These are phyloP conservation scores for Sordariomycetes sp. DNA, from an alignment of 2,329 filamentous ascomycete genomes.

Conservation along the genomic window DNA sequence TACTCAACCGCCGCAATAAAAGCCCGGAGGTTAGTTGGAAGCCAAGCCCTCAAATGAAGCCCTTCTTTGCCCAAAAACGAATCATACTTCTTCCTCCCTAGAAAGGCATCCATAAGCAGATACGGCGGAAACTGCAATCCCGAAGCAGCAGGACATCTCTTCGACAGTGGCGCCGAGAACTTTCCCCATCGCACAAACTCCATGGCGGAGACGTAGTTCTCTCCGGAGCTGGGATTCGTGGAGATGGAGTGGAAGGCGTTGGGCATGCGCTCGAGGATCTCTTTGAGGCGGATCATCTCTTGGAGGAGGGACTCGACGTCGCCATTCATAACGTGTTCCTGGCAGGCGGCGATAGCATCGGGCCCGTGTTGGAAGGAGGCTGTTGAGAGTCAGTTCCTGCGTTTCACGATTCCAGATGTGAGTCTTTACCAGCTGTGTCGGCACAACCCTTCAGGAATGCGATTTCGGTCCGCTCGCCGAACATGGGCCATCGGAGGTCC, in stretches of 20 bases:
- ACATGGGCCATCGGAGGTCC: slow-evolving; percentile 39
- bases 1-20: slow-evolving; percentile 42
- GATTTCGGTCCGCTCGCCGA: slow-evolving; percentile 35
- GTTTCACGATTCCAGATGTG: background rate
- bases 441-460: slow-evolving; percentile 36
- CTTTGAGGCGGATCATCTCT: slow-evolving; percentile 36
- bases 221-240: slow-evolving; percentile 34
- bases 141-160: slow-evolving; percentile 33
- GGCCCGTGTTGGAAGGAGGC: slow-evolving; percentile 36
- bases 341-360: slow-evolving; percentile 36
- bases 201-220: slow-evolving; percentile 33
- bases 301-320: slow-evolving; percentile 34
- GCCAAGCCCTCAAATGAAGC: slow-evolving; percentile 36
- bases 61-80: slow-evolving; percentile 39
- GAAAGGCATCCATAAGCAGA: slow-evolving; percentile 40
- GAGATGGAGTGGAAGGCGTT: slow-evolving; percentile 41
- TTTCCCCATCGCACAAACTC: slow-evolving; percentile 37
- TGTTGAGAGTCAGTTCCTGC: slow-evolving; percentile 3
- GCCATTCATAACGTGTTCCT: slow-evolving; percentile 38
- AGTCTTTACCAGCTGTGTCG: slow-evolving; percentile 24
- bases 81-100: slow-evolving; percentile 34
- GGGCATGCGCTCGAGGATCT: slow-evolving; percentile 37
- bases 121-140: slow-evolving; percentile 38
- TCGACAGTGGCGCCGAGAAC: slow-evolving; percentile 35
- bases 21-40: slow-evolving; percentile 37